Conservation (phyloP, 257 asterid species). For the Solanum okadae region DNA sequence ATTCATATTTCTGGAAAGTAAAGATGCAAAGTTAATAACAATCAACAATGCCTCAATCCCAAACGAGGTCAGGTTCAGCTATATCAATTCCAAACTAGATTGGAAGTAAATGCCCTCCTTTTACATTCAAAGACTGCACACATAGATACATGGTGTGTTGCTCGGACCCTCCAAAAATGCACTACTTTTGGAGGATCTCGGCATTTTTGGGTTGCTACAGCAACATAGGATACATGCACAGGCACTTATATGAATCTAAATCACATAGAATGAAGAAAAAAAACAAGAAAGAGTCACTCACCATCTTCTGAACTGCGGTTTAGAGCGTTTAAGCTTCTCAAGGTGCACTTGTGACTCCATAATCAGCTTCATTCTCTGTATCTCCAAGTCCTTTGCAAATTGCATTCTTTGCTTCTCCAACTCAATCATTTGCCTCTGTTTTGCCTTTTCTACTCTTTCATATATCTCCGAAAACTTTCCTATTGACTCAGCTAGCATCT, state of each 20-base stretch:
- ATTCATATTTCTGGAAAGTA: neutral
- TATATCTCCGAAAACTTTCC: conserved; percentile 51
- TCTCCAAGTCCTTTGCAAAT: conserved; percentile 78
- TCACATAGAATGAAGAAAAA: neutral
- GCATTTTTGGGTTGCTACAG: neutral
- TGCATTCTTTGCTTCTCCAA: conserved; percentile 88
- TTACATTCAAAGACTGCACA: neutral
- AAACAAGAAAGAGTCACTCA: conserved; percentile 13
- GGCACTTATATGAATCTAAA: neutral
- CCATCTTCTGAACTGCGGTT: conserved; percentile 33
- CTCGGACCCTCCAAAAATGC: neutral
- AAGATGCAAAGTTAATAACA: neutral
- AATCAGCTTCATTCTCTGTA: conserved; percentile 70
- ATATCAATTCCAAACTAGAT: neutral
- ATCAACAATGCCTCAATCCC: neutral
- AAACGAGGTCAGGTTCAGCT: neutral
- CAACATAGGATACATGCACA: neutral
- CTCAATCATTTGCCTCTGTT: conserved; percentile 84
- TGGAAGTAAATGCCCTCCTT: neutral
- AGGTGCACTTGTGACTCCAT: conserved; percentile 71
- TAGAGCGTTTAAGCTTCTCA: conserved; percentile 51
- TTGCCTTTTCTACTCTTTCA: conserved; percentile 72
- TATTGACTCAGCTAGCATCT: conserved; percentile 60
- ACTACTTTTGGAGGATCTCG: neutral
- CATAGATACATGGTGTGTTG: neutral